Percentiles rank a stretch among this genome's conserved stretches.
Evolutionary conservation across 2,329 filamentous ascomycete genomes (phyloP).

Genomic region (Aureobasidium mangrovei): DNA sequence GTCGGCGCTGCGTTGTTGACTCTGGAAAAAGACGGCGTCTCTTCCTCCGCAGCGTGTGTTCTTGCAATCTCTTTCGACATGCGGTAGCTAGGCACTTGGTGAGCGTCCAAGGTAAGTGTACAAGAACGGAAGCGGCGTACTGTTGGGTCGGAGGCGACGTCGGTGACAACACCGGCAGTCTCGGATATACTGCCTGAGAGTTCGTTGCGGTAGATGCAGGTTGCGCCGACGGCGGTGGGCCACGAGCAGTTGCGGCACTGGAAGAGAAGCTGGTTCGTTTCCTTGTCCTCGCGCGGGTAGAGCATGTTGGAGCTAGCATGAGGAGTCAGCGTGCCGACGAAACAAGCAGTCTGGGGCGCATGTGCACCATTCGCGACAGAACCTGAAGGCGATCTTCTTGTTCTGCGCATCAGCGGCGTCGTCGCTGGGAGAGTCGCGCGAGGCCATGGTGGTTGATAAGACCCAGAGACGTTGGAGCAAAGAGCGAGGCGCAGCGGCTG

Average conservation of each 20-base stretch:
- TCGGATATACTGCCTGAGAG: constrained; percentile 87
- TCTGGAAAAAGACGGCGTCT: constrained; percentile 98
- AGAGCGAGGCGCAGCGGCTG: too few species aligned
- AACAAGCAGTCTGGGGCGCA: not conserved
- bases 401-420: constrained; percentile 31
- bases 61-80: constrained; percentile 77
- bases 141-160: constrained; percentile 96
- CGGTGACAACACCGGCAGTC: constrained; percentile 93
- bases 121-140: constrained; percentile 53
- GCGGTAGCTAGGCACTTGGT: constrained; percentile 60
- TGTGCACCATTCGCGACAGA: constrained; percentile 86
- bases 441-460: constrained; percentile 19
- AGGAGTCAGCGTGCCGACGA: not conserved
- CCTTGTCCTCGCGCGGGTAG: constrained; percentile 89
- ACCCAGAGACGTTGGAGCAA: not conserved
- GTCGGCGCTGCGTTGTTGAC: constrained; percentile 90
- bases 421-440: constrained; percentile 25
- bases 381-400: constrained; percentile 87
- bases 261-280: constrained; percentile 78
- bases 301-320: constrained; percentile 76
- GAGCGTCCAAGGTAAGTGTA: not conserved
- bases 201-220: constrained; percentile 92
- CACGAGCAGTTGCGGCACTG: constrained; percentile 93
- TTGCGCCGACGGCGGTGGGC: constrained; percentile 74
- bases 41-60: constrained; percentile 60